Conservation (phyloP, 2,329 filamentous ascomycete species). For the Beauveria scarabaeidicola region DNA sequence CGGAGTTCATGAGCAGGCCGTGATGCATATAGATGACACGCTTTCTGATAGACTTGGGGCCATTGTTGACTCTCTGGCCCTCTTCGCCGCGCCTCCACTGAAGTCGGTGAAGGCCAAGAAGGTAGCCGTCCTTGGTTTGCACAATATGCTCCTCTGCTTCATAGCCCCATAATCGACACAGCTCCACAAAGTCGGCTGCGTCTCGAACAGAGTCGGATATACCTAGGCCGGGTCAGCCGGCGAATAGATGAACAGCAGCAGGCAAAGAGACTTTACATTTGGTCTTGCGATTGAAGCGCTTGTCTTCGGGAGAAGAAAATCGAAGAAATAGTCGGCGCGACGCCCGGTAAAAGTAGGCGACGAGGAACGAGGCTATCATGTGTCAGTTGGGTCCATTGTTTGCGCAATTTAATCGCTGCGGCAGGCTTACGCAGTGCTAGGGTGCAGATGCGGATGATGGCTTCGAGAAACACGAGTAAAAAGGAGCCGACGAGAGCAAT, state of each 20-base stretch:
- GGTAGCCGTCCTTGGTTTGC: constrained; percentile 87
- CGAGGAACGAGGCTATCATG: constrained; percentile 61
- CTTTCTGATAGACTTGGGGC: constrained; percentile 61
- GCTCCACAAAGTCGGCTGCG: constrained; percentile 83
- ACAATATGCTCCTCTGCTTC: constrained; percentile 93
- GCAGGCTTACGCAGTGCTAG: constrained; percentile 66
- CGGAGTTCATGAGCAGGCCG: constrained; percentile 95
- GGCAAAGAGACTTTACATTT: constrained; percentile 36
- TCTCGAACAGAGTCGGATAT: constrained; percentile 72
- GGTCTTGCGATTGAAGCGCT: constrained; percentile 57
- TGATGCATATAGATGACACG: constrained; percentile 91
- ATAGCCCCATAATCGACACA: constrained; percentile 89
- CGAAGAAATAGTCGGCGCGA: constrained; percentile 78
- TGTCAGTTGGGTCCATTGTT: constrained; percentile 14
- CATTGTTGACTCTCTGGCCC: constrained; percentile 66
- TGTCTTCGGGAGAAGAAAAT: constrained; percentile 61
- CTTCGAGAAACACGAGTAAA: constrained; percentile 72
- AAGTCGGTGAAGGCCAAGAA: constrained; percentile 81
- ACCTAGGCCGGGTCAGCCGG: constrained; percentile 55
- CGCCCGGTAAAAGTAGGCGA: constrained; percentile 71
- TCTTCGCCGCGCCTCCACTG: constrained; percentile 79
- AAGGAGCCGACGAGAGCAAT: constrained; percentile 78
- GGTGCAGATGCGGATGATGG: constrained; percentile 75
- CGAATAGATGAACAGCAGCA: constrained; percentile 22
- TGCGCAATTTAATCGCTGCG: not conserved